These are phyloP conservation scores for Cyclostephanos invisitatus DNA, from an alignment of 108 stramenopile species.

Conservation along the genomic window DNA sequence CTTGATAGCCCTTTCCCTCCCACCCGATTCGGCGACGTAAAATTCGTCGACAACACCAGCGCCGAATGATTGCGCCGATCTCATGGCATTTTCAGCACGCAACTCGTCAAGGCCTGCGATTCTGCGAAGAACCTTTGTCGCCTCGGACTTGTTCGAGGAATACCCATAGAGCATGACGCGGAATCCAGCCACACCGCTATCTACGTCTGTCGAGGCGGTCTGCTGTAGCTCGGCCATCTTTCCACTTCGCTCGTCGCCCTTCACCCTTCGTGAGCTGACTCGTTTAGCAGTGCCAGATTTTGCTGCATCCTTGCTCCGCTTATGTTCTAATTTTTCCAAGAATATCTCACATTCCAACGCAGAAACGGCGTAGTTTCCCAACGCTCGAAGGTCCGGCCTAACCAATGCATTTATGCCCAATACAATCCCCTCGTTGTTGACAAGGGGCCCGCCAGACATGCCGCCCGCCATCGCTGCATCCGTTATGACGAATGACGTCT, in stretches of 20 bases:
- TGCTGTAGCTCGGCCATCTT: not conserved
- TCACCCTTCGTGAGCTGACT: not conserved
- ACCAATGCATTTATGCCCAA: constrained; percentile 57
- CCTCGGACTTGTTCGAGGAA: constrained; percentile 23
- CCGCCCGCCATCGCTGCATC: constrained; percentile 66
- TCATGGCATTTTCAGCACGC: constrained; percentile 40
- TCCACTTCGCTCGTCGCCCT: constrained; percentile 17
- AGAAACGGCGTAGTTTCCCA: constrained; percentile 60
- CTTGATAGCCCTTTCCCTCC: constrained; percentile 22
- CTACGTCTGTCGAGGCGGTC: not conserved
- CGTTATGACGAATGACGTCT: constrained; percentile 46
- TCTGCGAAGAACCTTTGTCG: constrained; percentile 12
- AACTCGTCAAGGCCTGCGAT: constrained; percentile 33
- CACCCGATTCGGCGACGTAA: constrained; percentile 29
- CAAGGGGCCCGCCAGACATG: constrained; percentile 57
- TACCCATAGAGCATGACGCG: constrained; percentile 47
- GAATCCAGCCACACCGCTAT: constrained; percentile 37
- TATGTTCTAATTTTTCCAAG: constrained; percentile 42
- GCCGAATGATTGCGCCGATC: constrained; percentile 35
- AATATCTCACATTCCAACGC: constrained; percentile 48
- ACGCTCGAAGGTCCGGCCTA: constrained; percentile 54
- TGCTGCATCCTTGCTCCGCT: constrained; percentile 5
- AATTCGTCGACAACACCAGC: constrained; percentile 47
- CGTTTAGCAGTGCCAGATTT: constrained; percentile 2
- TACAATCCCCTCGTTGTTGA: constrained; percentile 44